These are phyloP conservation scores for Saccharum spontaneum DNA, from an alignment of 176 grass and related monocot species.

Conservation along the genomic window DNA sequence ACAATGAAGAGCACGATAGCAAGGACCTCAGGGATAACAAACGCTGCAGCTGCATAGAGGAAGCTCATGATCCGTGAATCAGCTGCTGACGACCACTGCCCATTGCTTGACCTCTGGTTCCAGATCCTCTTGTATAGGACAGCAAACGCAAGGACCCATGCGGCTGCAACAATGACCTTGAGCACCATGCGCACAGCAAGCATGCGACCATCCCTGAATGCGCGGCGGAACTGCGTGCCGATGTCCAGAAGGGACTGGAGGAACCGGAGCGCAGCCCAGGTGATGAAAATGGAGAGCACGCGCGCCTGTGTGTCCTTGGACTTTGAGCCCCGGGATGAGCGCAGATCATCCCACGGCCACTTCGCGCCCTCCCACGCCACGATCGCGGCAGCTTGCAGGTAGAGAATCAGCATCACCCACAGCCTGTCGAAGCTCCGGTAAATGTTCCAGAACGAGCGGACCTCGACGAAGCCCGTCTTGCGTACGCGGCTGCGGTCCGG, in stretches of 20 bases:
- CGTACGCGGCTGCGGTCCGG: conserved; percentile 62
- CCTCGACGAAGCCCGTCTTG: conserved; percentile 93
- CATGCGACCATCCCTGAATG: conserved; percentile 60
- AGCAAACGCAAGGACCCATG: conserved; percentile 66
- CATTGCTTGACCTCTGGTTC: conserved; percentile 39
- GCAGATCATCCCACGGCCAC: conserved; percentile 65
- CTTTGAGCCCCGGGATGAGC: background rate
- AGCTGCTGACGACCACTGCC: conserved; percentile 36
- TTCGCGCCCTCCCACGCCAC: conserved; percentile 57
- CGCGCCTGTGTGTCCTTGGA: conserved; percentile 42
- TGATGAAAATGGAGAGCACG: conserved; percentile 76
- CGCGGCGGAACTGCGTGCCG: conserved; percentile 73
- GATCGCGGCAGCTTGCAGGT: conserved; percentile 70
- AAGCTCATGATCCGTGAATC: conserved; percentile 51
- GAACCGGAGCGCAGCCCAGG: conserved; percentile 79
- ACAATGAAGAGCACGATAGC: conserved; percentile 70
- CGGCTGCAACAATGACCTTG: conserved; percentile 66
- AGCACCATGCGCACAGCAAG: conserved; percentile 79
- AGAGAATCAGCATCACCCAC: conserved; percentile 90
- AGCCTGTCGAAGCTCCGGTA: conserved; percentile 91
- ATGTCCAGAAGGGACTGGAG: conserved; percentile 83
- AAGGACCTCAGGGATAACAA: conserved; percentile 75
- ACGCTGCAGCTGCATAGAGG: conserved; percentile 60
- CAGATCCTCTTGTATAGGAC: conserved; percentile 59
- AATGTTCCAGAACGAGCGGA: conserved; percentile 84